These are phyloP conservation scores for Neurospora tetraspora DNA, from an alignment of 495 filamentous ascomycete species.

Conservation along the genomic window DNA sequence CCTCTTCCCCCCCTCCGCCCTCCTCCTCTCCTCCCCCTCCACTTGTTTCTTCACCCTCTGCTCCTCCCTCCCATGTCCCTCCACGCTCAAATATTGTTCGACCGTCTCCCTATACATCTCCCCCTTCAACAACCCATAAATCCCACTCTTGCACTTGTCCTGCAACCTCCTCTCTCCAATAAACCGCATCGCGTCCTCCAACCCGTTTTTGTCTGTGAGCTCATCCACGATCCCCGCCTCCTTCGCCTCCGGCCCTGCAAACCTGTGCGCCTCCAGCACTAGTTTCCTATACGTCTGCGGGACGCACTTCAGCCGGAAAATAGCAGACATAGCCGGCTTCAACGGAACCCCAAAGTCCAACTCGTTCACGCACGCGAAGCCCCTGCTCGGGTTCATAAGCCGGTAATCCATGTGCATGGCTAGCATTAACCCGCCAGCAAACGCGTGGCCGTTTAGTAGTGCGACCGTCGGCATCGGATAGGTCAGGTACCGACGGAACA, in stretches of 20 bases:
- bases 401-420: too few species aligned
- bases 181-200: slow-evolving; percentile 48
- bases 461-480: too few species aligned
- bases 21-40: slow-evolving; percentile 22
- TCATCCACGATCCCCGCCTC: slow-evolving; percentile 60
- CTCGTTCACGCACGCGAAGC: too few species aligned
- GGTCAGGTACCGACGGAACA: too few species aligned
- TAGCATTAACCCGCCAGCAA: too few species aligned
- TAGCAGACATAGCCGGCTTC: slow-evolving; percentile 55
- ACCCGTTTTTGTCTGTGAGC: too few species aligned
- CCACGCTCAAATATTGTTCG: slow-evolving; percentile 34
- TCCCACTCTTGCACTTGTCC: slow-evolving; percentile 48
- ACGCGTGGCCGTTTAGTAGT: too few species aligned
- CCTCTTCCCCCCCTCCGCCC: slow-evolving; percentile 24
- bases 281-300: slow-evolving; percentile 48
- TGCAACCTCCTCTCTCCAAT: slow-evolving; percentile 45
- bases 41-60: slow-evolving; percentile 31
- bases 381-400: too few species aligned
- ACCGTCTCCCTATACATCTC: slow-evolving; percentile 63
- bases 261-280: slow-evolving; percentile 61
- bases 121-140: slow-evolving; percentile 57
- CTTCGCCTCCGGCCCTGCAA: slow-evolving; percentile 47
- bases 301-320: slow-evolving; percentile 60
- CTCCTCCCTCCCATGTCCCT: slow-evolving; percentile 31
- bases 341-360: too few species aligned